Evolutionary conservation across 2,329 filamentous ascomycete species (phyloP).

Genomic region (Fusarium floridanum): DNA sequence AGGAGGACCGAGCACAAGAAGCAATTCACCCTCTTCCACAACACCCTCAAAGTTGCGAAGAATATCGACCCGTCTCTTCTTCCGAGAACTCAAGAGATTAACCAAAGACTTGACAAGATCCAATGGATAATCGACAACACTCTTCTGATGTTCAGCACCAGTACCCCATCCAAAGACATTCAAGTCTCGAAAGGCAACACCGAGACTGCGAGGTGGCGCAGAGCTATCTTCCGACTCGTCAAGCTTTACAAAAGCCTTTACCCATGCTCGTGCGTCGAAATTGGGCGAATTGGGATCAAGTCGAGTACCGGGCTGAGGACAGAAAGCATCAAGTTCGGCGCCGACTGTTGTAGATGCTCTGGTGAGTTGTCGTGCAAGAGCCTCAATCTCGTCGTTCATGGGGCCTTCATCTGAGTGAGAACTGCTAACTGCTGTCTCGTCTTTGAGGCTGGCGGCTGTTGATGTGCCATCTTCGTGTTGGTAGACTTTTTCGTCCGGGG

Average conservation of each 20-base stretch:
- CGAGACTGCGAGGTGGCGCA: slow-evolving; percentile 40
- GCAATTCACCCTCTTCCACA: slow-evolving; percentile 46
- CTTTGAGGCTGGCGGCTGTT: slow-evolving; percentile 13
- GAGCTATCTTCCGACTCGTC: slow-evolving; percentile 43
- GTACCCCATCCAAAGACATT: slow-evolving; percentile 46
- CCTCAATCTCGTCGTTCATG: slow-evolving; percentile 16
- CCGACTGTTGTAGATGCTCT: slow-evolving; percentile 27
- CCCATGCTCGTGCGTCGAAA: slow-evolving; percentile 46
- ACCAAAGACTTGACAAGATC: slow-evolving; percentile 20
- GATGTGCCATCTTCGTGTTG: slow-evolving; percentile 6
- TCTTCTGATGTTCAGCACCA: slow-evolving; percentile 44
- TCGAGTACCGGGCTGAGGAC: slow-evolving; percentile 32
- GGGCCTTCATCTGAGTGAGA: background rate
- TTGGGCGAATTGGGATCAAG: slow-evolving; percentile 44
- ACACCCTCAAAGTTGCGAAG: slow-evolving; percentile 48
- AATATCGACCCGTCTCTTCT: slow-evolving; percentile 42
- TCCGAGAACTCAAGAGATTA: slow-evolving; percentile 2
- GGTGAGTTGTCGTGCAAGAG: slow-evolving; percentile 31
- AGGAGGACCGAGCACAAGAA: slow-evolving; percentile 64
- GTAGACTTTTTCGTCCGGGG: background rate
- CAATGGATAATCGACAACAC: slow-evolving; percentile 38
- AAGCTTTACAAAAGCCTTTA: slow-evolving; percentile 43
- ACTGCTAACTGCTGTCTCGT: background rate
- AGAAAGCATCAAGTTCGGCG: slow-evolving; percentile 34
- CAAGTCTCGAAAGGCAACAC: slow-evolving; percentile 46